Evolutionary conservation across 1,284 basidiomycete species (phyloP), one percentile per base, ranked within the genome.

Genomic region (Sphagnurus paluster): DNA sequence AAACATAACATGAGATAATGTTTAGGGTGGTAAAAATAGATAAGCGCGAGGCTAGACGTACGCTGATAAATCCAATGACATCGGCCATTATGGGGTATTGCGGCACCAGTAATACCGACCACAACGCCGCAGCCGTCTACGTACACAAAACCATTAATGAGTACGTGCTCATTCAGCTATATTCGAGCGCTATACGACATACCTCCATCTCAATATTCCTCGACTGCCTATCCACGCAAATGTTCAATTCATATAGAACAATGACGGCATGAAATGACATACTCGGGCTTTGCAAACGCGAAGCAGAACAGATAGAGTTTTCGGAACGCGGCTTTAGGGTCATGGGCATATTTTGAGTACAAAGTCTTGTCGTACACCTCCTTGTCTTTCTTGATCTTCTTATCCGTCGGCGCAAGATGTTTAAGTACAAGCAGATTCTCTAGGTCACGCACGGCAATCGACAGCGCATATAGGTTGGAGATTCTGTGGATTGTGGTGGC

Each of bases 141-240:
- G 17, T n/a, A 19, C 33, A 13, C 25, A 39, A 47, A 35, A 43
- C 38, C 24, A 23, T 40, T 4, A 29, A 28, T n/a, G n/a, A n/a
- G n/a, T n/a, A n/a, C n/a, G 10, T n/a, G 11, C 19, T 42, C 25
- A 24, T 6, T 19, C 11, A 6, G 50, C 13, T 48, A 28, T 29
- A 28, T n/a, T 11, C 14, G 5, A 6, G 20, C 34, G 17, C 11
- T 5, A 11, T 14, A 17, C 38, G 35, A 48, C n/a, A 23, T 51
- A 86, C 86, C 68, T 90, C 87, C 72, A 90, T 87, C 44, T 90
- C 87, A 52, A 90, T 81, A 60, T 85, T 89, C 53, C 81, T 74
- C 10, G 80, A 80, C 61, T 76, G 74, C 58, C 85, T 88, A 43
- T n/a, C 11, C 20, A 34, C 26, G 30, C 34, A 32, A 14, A 47